Evolutionary conservation across 441 rosid genomes (phyloP).

Genomic region (Melastoma candidum): DNA sequence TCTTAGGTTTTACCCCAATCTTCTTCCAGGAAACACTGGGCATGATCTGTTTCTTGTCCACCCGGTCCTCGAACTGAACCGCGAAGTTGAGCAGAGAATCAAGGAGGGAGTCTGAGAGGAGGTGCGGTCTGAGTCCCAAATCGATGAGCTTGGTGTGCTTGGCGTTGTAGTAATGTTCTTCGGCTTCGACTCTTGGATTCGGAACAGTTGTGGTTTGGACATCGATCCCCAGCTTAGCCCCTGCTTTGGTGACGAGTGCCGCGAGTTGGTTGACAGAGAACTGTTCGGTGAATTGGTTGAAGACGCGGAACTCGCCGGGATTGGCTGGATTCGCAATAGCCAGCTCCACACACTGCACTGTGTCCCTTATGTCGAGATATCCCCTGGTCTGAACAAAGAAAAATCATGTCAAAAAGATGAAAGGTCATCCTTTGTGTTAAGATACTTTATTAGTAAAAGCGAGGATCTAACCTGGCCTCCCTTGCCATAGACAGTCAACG

Average conservation of each 20-base stretch:
- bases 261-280: conserved; percentile 90
- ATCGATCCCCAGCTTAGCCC: conserved; percentile 68
- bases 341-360: conserved; percentile 63
- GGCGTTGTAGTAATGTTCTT: conserved; percentile 94
- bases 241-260: conserved; percentile 74
- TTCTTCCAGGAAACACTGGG: conserved; percentile 84
- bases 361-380: conserved; percentile 94
- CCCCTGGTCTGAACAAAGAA: conserved; percentile 67
- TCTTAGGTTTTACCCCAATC: conserved; percentile 70
- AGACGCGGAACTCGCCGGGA: conserved; percentile 81
- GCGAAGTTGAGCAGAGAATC: conserved; percentile 88
- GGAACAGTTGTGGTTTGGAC: conserved; percentile 69
- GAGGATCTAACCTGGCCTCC: conserved; percentile 75
- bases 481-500: conserved; percentile 91
- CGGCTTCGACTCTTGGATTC: conserved; percentile 96
- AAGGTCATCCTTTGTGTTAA: not conserved
- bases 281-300: conserved; percentile 94
- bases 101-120: conserved; percentile 79
- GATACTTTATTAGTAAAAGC: not conserved
- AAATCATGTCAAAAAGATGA: not conserved
- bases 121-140: conserved; percentile 79
- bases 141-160: conserved; percentile 90
- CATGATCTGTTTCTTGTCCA: conserved; percentile 86
- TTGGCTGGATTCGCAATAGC: conserved; percentile 80
- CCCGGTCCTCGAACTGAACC: conserved; percentile 62